Base-by-base conservation (phyloP, 768 basidiomycete genomes). In the Infundibulicybe gibba region DNA sequence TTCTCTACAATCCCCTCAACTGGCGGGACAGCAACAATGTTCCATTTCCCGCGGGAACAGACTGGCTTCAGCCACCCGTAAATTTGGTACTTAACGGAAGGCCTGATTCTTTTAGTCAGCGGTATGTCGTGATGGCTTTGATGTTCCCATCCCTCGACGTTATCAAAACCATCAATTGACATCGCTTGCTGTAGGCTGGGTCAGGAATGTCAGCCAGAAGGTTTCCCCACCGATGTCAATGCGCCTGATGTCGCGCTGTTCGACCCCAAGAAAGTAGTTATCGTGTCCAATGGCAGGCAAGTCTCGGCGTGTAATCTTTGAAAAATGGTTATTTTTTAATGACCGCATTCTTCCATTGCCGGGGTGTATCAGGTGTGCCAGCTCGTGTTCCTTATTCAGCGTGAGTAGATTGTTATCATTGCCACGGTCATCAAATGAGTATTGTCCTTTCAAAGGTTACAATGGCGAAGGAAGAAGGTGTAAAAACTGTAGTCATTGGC, bases 391-490 rank as follows among this genome's bases (percentile, higher is more conserved):
- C 6, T 50, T 74, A 17, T 75, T 76, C 58, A 71, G 71, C 48
- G 72, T 74, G 44, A 40, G 67, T 64, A 17, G 40, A 52, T 21
- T 61, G 59, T 54, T 52, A 6, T 10, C 49, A 5, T 12, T 32
- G 8, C 17, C 15, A 40, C 30, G 20, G 12, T 3, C 21, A 32
- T 39, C 32, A 14, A 17, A 37, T 20, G 17, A 16, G 37, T 15
- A 45, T 31, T 30, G 13, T 10, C 17, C 40, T 19, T 31, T 32
- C 48, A 16, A 20, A 81, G 79, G 75, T 81, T 50, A 77, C 79
- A 17, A 80, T 84, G 79, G 60, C 73, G 0, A 83, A 82, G 58
- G 63, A 71, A 34, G 78, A 83, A 49, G 78, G 79, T 30, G 74
- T 71, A 19, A 77, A 66, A 54, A 79, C 76, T 6, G 74, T 77